phyloP scores from a whole-genome alignment of 2,329 filamentous ascomycete genomes.

The Phyllosticta paracitricarpa region DNA sequence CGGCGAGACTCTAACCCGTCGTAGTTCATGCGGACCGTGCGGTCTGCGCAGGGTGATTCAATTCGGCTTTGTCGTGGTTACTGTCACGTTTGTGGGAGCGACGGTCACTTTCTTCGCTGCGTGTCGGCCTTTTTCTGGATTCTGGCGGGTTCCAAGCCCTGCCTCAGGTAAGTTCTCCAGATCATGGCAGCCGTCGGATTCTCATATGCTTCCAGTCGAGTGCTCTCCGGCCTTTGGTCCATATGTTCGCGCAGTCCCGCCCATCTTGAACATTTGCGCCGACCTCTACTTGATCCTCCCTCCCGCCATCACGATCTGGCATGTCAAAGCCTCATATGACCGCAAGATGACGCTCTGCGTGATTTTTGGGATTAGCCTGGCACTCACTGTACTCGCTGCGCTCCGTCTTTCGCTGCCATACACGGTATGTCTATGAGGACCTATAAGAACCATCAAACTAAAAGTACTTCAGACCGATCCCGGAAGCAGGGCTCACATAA shows the following conservation, averaged over 20 bases:
- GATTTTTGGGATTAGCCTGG: background rate
- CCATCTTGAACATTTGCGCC: background rate
- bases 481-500: background rate
- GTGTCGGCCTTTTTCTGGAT: background rate
- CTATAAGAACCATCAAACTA: background rate
- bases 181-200: background rate
- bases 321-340: background rate
- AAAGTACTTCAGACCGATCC: background rate
- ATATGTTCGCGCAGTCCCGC: background rate
- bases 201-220: background rate
- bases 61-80: background rate
- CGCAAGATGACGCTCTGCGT: background rate
- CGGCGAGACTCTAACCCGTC: background rate
- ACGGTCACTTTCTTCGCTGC: background rate
- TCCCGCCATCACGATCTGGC: background rate
- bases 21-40: too few relatives aligned
- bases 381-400: background rate
- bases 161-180: background rate
- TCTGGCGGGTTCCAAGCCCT: background rate
- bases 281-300: background rate
- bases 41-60: background rate
- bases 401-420: background rate
- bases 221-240: background rate
- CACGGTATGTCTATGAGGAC: background rate
- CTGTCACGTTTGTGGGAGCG: background rate